Conservation (phyloP, 345 rosid genomes). For the Diplotaxis tenuifolia region DNA sequence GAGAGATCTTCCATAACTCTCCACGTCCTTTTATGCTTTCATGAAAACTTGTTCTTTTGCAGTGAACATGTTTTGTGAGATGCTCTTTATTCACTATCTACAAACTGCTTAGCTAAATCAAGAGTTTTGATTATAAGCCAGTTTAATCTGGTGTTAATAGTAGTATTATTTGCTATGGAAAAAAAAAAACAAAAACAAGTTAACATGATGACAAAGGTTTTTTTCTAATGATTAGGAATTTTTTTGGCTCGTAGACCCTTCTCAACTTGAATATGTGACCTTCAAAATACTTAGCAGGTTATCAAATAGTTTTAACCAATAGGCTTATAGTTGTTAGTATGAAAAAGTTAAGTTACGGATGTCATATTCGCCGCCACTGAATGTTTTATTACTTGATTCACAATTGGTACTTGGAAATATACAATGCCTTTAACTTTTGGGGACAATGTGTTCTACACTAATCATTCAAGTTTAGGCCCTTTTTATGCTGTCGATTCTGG, state of each 20-base stretch:
- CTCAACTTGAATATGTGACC: neutral
- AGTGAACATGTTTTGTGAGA: conserved; percentile 10
- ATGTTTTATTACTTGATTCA: conserved; percentile 21
- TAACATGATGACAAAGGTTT: no score
- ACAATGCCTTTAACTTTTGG: conserved; percentile 22
- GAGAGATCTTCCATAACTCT: neutral
- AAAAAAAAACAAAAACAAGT: neutral
- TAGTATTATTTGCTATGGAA: neutral
- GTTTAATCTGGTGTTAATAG: neutral
- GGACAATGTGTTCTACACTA: conserved; percentile 11
- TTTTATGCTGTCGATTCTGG: conserved; percentile 25
- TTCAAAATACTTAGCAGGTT: neutral
- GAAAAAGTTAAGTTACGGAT: neutral
- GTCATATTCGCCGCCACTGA: conserved; percentile 16
- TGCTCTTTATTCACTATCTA: conserved; percentile 7
- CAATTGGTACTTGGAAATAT: conserved; percentile 28
- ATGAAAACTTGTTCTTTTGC: neutral
- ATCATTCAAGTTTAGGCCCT: conserved; percentile 30
- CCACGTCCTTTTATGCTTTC: conserved; percentile 9
- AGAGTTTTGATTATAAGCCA: neutral
- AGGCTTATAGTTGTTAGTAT: neutral
- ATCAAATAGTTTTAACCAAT: neutral
- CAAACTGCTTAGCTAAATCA: conserved; percentile 14
- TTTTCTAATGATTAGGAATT: neutral
- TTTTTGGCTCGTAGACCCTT: neutral